A percentile compares a stretch with the other conserved stretches of the same genome.
Evolutionary conservation across 2,329 filamentous ascomycete genomes (phyloP).

Genomic region (Harringtonia lauricola): DNA sequence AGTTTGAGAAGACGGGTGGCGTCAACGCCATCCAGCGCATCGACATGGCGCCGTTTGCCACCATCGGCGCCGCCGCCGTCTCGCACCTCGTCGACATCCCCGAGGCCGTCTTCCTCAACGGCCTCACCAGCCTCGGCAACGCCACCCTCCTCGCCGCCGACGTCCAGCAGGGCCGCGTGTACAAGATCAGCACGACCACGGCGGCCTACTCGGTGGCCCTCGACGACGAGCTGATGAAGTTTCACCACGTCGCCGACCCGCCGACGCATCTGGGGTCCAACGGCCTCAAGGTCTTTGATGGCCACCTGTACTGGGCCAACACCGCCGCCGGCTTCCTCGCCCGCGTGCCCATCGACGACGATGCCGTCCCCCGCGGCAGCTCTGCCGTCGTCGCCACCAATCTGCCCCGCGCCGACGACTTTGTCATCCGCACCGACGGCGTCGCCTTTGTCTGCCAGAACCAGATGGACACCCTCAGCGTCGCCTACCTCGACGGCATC

Average conservation of each 20-base stretch:
- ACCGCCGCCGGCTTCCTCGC: slow-evolving; percentile 13
- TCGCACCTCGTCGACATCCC: slow-evolving; percentile 12
- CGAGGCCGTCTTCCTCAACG: slow-evolving; percentile 16
- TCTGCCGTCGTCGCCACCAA: slow-evolving; percentile 7
- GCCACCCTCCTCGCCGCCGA: slow-evolving; percentile 14
- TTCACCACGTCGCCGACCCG: background rate
- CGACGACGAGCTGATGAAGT: slow-evolving; percentile 14
- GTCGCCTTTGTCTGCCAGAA: slow-evolving; percentile 10
- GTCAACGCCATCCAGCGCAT: slow-evolving; percentile 14
- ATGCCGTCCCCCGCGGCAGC: slow-evolving; percentile 4
- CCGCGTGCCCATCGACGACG: slow-evolving; percentile 11
- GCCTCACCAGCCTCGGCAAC: slow-evolving; percentile 11
- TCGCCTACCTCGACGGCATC: slow-evolving; percentile 12
- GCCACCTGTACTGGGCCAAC: slow-evolving; percentile 17
- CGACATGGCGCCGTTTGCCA: slow-evolving; percentile 12
- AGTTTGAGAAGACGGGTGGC: slow-evolving; percentile 8
- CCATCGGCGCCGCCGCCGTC: slow-evolving; percentile 10
- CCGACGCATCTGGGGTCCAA: slow-evolving; percentile 11
- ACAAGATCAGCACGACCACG: slow-evolving; percentile 13
- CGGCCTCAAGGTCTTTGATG: slow-evolving; percentile 15
- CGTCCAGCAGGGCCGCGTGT: slow-evolving; percentile 13
- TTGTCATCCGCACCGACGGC: slow-evolving; percentile 13
- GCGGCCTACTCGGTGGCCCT: slow-evolving; percentile 14
- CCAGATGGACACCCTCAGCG: slow-evolving; percentile 6
- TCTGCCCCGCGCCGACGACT: slow-evolving; percentile 13